These are phyloP conservation scores for Ormosia emarginata DNA, from an alignment of 306 rosid species.

Conservation along the genomic window DNA sequence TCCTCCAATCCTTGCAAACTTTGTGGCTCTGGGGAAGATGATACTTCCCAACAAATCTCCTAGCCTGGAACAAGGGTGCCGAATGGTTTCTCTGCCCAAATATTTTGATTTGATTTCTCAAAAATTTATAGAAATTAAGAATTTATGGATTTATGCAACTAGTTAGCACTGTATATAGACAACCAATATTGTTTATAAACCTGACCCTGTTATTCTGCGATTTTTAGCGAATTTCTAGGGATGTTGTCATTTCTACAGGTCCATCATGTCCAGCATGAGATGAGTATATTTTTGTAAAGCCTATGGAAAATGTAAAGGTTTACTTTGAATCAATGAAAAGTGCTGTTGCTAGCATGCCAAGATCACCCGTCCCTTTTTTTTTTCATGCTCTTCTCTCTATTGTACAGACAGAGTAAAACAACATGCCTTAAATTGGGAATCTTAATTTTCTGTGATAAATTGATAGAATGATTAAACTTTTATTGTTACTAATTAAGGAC, in stretches of 20 bases:
- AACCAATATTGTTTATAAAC: no score
- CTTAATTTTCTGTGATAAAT: no score
- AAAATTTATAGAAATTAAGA: constrained; percentile 13
- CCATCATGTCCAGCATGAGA: constrained; percentile 45
- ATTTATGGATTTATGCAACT: no score
- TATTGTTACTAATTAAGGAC: no score
- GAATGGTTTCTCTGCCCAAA: constrained; percentile 23
- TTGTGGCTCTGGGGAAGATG: no score
- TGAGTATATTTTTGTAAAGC: constrained; percentile 50
- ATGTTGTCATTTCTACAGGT: constrained; percentile 29
- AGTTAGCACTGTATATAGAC: no score
- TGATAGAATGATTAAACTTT: no score
- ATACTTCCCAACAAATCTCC: no score
- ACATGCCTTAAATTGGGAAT: neutral
- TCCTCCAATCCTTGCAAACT: no score
- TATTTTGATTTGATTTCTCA: constrained; percentile 11
- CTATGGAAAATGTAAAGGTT: no score
- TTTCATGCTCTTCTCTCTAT: neutral
- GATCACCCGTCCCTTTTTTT: neutral
- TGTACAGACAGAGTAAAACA: neutral
- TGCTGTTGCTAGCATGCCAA: constrained; percentile 22
- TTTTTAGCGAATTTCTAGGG: constrained; percentile 77
- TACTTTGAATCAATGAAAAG: constrained; percentile 34
- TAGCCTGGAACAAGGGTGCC: no score
- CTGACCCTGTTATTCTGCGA: constrained; percentile 56